Conservation (phyloP, 192 early-diverging fungal species). For the Backusella circina region DNA sequence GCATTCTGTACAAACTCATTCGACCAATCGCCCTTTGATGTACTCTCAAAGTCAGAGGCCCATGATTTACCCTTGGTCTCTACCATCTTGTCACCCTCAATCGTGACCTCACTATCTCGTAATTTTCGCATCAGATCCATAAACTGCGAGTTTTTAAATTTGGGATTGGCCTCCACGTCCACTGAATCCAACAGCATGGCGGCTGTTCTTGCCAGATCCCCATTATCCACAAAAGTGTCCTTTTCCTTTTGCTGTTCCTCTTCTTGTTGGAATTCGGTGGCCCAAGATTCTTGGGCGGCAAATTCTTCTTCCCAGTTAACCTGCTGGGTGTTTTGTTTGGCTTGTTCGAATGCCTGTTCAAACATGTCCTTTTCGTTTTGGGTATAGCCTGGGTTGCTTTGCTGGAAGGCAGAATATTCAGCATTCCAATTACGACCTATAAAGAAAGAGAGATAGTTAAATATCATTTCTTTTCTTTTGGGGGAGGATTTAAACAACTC, state of each 20-base stretch:
- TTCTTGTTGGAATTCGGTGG: conserved; percentile 56
- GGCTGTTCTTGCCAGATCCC: conserved; percentile 79
- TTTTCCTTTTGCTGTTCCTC: conserved; percentile 9
- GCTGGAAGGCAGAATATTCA: conserved; percentile 45
- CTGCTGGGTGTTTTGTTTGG: conserved; percentile 39
- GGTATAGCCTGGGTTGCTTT: conserved; percentile 19
- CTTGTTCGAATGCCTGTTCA: conserved; percentile 65
- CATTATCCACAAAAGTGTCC: conserved; percentile 36
- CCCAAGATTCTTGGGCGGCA: conserved; percentile 46
- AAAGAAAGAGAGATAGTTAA: too few species aligned
- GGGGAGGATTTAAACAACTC: not conserved
- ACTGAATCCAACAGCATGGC: conserved; percentile 78
- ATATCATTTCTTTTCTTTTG: not conserved
- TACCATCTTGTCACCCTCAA: conserved; percentile 89
- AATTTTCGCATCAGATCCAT: conserved; percentile 90
- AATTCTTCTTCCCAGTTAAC: conserved; percentile 62
- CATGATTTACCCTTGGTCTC: conserved; percentile 35
- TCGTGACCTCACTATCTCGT: conserved; percentile 81
- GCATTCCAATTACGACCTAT: conserved; percentile 39
- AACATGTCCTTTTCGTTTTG: conserved; percentile 49
- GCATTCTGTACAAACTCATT: conserved; percentile 23
- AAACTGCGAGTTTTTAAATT: conserved; percentile 90
- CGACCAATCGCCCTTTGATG: conserved; percentile 11
- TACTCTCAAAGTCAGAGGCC: conserved; percentile 33
- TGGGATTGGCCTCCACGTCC: conserved; percentile 74